Evolutionary conservation across 2,329 filamentous ascomycete species (phyloP).

Genomic region (Epichloe glyceriae): DNA sequence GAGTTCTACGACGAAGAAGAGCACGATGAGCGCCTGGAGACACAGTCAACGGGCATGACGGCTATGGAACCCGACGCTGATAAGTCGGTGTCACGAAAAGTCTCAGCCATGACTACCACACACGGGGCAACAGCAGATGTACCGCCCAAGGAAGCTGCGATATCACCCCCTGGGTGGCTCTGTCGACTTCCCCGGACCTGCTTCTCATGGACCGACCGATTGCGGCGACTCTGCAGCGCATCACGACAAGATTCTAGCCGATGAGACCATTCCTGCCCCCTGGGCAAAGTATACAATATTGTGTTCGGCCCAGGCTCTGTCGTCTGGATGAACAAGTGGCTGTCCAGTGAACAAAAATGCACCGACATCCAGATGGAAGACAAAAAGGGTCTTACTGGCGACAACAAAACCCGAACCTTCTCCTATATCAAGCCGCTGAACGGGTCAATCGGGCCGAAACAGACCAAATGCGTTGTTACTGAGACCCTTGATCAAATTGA

Average conservation of each 20-base stretch:
- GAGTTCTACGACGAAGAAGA: conserved; percentile 73
- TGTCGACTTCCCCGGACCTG: conserved; percentile 72
- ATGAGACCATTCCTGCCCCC: conserved; percentile 72
- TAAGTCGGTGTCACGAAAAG: conserved; percentile 55
- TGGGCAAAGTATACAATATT: conserved; percentile 82
- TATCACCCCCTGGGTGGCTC: conserved; percentile 26
- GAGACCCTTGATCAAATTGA: conserved; percentile 78
- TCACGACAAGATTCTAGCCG: conserved; percentile 73
- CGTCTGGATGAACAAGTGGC: conserved; percentile 74
- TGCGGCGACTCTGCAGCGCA: conserved; percentile 69
- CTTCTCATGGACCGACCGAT: conserved; percentile 69
- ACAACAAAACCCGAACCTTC: conserved; percentile 62
- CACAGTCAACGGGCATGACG: conserved; percentile 26
- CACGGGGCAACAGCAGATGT: conserved; percentile 33
- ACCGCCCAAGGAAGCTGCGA: conserved; percentile 28
- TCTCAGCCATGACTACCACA: conserved; percentile 40
- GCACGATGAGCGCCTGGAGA: conserved; percentile 61
- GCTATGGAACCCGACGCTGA: conserved; percentile 40
- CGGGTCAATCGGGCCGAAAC: conserved; percentile 73
- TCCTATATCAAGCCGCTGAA: conserved; percentile 87
- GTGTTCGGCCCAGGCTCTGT: conserved; percentile 74
- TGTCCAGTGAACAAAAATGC: conserved; percentile 79
- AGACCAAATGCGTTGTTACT: conserved; percentile 86
- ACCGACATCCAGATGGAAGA: conserved; percentile 79
- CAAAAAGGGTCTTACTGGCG: conserved; percentile 61